Evolutionary conservation across 106 monocot species (phyloP).

Genomic region (Allium cepa): DNA sequence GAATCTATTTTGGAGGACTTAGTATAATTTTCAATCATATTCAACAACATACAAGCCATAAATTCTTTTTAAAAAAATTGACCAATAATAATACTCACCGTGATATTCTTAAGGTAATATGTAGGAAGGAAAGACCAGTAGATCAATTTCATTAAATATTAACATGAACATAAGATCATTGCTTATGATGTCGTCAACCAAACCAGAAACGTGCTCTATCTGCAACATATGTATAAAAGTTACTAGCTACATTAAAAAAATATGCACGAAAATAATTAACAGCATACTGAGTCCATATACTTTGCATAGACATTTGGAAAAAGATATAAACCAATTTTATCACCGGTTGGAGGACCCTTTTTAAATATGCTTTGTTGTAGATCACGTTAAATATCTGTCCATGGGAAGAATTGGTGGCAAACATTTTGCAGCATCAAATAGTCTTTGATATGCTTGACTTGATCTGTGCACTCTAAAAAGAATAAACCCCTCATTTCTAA

Average conservation of each 20-base stretch:
- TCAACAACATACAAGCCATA: neutral
- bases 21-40: neutral
- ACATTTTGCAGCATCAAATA: conserved; percentile 3
- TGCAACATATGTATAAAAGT: conserved; percentile 12
- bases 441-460: conserved; percentile 27
- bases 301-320: conserved; percentile 8
- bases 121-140: conserved; percentile 42
- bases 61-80: neutral
- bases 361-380: conserved; percentile 28
- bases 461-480: conserved; percentile 32
- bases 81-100: conserved; percentile 22
- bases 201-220: conserved; percentile 20
- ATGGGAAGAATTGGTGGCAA: conserved; percentile 24
- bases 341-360: conserved; percentile 24
- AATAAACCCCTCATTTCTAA: conserved; percentile 14
- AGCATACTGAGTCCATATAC: neutral
- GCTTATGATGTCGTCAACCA: conserved; percentile 27
- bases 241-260: neutral
- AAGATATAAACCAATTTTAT: conserved; percentile 34
- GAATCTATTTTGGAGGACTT: neutral
- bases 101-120: conserved; percentile 28
- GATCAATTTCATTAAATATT: conserved; percentile 30
- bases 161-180: conserved; percentile 30
- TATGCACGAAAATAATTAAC: neutral
- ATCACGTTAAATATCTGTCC: conserved; percentile 10